A percentile compares a stretch with the other conserved stretches of the same genome.
Conservation (phyloP, 208 protist genomes). For the Leishmania mexicana region DNA sequence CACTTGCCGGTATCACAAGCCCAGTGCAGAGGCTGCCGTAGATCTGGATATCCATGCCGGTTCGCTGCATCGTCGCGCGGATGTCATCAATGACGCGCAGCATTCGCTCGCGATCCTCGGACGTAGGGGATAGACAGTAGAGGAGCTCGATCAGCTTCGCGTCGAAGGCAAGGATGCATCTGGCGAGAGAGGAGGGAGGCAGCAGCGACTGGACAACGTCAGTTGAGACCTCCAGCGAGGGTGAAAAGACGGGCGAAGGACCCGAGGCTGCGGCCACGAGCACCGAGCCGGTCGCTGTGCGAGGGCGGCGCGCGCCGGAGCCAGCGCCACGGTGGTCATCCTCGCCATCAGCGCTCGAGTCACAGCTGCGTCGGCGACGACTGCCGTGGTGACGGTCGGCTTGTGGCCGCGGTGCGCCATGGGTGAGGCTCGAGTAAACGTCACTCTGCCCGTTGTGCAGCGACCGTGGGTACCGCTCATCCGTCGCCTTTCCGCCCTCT, state of each 20-base stretch:
- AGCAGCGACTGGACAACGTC: background rate
- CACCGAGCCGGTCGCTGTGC: background rate
- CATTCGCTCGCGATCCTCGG: slow-evolving; percentile 26
- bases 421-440: background rate
- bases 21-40: slow-evolving; percentile 85
- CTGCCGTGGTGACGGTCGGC: background rate
- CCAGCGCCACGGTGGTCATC: background rate
- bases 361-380: background rate
- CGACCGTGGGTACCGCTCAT: background rate
- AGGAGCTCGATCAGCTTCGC: slow-evolving; percentile 53
- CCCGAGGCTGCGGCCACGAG: background rate
- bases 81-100: slow-evolving; percentile 56
- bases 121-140: slow-evolving; percentile 39
- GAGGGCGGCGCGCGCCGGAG: background rate
- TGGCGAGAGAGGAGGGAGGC: slow-evolving; percentile 4
- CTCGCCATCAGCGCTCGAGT: background rate
- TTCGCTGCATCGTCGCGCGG: slow-evolving; percentile 19
- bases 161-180: slow-evolving; percentile 38
- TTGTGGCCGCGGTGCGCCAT: background rate
- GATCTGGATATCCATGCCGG: slow-evolving; percentile 51
- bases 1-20: slow-evolving; percentile 72
- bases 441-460: too few relatives aligned
- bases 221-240: background rate
- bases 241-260: background rate
- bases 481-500: background rate